A percentile compares a stretch with the other conserved stretches of the same genome.
Evolutionary conservation across 768 basidiomycete species (phyloP).

Genomic region (Hemileccinum rubropunctum): DNA sequence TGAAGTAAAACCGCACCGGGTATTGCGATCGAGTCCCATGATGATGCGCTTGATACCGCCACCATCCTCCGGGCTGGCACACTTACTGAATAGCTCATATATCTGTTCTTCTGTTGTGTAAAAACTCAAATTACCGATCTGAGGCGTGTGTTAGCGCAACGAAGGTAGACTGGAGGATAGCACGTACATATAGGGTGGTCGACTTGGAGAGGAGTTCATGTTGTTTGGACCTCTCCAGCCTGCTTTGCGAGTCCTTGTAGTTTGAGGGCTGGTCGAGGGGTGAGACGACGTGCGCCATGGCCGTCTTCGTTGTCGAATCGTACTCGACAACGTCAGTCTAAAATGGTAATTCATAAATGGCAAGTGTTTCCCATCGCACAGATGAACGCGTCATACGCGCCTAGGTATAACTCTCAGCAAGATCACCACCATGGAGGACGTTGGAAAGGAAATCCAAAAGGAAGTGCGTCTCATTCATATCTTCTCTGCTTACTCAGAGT

Average conservation of each 20-base stretch:
- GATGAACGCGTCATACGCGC: constrained; percentile 27
- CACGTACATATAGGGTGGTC: constrained; percentile 85
- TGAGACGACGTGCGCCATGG: constrained; percentile 83
- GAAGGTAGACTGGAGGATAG: constrained; percentile 11
- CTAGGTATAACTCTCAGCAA: constrained; percentile 10
- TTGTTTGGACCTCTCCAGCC: constrained; percentile 76
- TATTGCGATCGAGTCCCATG: constrained; percentile 91
- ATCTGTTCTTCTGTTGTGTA: constrained; percentile 97
- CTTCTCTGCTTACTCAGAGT: constrained; percentile 1
- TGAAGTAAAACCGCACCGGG: constrained; percentile 50
- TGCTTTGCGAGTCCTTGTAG: constrained; percentile 91
- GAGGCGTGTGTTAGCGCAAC: constrained; percentile 13
- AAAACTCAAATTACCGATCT: constrained; percentile 93
- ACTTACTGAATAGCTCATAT: constrained; percentile 90
- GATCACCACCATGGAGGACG: constrained; percentile 70
- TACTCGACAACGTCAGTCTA: not conserved
- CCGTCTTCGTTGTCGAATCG: constrained; percentile 15
- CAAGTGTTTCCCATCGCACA: constrained; percentile 26
- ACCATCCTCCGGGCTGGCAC: constrained; percentile 80
- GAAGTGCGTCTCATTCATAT: constrained; percentile 50
- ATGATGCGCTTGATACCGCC: constrained; percentile 92
- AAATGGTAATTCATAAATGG: constrained; percentile 18
- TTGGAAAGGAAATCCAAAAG: constrained; percentile 81
- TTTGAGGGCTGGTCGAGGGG: constrained; percentile 92
- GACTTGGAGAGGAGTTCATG: constrained; percentile 80